Evolutionary conservation across 495 filamentous ascomycete genomes (phyloP), one percentile per base, ranked within the genome.

Genomic region (Daldinia caldariorum): DNA sequence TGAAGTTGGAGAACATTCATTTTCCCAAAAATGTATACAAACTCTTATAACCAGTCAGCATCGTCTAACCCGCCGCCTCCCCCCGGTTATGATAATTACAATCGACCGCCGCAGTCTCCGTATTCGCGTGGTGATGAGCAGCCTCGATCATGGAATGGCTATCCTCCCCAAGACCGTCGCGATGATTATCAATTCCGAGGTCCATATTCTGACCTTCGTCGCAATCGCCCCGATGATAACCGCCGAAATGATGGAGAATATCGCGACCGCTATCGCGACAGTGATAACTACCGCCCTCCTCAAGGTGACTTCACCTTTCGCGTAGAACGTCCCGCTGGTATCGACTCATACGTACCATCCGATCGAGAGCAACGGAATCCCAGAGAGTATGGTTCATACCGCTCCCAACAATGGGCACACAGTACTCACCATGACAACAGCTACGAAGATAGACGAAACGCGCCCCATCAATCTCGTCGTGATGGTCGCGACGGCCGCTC

Each of bases 291-390:
- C 54, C 76, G 71, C 0, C 79, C 78, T 13, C 83, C 83, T 16
- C 79, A 79, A 56, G 67, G 79, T 35, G 81, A 83, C 32, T 85
- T 85, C 61, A 80, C 79, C 4, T 85, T 85, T 43, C 79, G 79
- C 8, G 72, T 79, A 20, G 78, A 80, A 20, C 79, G 77, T 32
- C 82, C 82, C 6, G 61, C 75, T 0, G 82, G 81, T 22, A 59
- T 85, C 20, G 70, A 70, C 3, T 66, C 70, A 6, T 66, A 67
- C 16, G 50, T 67, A 8, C 66, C 73, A 34, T n/a, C 57, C 35
- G 67, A 67, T 6, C 61, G 65, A 53, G 61, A 68, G 14, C 63
- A 63, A 60, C 58, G 54, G 26, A 26, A 12, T 22, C 7, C 61
- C 45, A 58, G 64, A 58, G 18, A 20, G 67, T 66, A 67, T 66